These are phyloP conservation scores for Hippophae tibetana DNA, from an alignment of 306 rosid species.

Conservation along the genomic window DNA sequence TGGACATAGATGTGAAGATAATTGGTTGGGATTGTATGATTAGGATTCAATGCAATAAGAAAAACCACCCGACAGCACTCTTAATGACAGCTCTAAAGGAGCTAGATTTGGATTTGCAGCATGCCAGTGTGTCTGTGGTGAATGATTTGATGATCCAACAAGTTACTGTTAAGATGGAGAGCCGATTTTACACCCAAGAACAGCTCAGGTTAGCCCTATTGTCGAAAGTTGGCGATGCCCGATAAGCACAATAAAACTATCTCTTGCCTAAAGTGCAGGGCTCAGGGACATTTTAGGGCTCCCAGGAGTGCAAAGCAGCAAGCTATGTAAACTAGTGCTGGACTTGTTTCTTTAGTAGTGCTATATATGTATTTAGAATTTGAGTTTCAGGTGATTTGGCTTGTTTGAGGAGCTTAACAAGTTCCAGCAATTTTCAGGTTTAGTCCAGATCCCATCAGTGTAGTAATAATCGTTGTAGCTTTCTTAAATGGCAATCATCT, in stretches of 20 bases:
- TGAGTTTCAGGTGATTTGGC: conserved; percentile 24
- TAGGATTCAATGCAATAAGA: conserved; percentile 68
- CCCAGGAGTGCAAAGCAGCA: conserved; percentile 25
- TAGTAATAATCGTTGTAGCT: conserved; percentile 5
- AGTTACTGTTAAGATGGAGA: conserved; percentile 85
- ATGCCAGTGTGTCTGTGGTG: conserved; percentile 85
- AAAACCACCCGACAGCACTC: conserved; percentile 84
- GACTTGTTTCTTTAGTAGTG: conserved; percentile 1
- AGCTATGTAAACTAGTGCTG: conserved; percentile 26
- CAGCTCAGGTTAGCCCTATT: conserved; percentile 64
- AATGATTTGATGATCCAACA: conserved; percentile 94
- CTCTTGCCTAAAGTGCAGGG: conserved; percentile 9
- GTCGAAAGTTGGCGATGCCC: conserved; percentile 48
- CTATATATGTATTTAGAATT: conserved; percentile 5
- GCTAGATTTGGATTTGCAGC: conserved; percentile 82
- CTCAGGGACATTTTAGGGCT: conserved; percentile 55
- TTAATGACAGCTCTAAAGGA: conserved; percentile 83
- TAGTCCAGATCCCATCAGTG: conserved; percentile 7
- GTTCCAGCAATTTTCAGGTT: conserved; percentile 3
- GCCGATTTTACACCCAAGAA: conserved; percentile 77
- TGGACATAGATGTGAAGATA: conserved; percentile 83
- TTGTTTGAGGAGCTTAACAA: conserved; percentile 28
- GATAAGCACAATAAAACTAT: conserved; percentile 13
- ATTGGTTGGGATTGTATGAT: conserved; percentile 96
- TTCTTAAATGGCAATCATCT: conserved; percentile 12